These are phyloP conservation scores for Ceratobasidium sp. DNA, from an alignment of 1,284 basidiomycete genomes.

Conservation along the genomic window DNA sequence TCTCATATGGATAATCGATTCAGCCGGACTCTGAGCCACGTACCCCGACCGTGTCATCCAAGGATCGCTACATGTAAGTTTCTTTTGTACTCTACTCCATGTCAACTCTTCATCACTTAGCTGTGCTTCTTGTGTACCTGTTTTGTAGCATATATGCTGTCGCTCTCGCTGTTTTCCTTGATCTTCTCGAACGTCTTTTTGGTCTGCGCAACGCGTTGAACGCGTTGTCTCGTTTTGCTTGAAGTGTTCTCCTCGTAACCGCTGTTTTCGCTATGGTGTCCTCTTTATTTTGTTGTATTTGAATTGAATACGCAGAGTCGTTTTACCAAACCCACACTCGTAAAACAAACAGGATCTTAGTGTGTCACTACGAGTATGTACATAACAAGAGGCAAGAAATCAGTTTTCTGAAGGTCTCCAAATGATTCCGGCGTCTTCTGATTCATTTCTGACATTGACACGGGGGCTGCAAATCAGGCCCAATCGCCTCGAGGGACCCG, in stretches of 20 bases:
- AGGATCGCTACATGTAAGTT: neutral
- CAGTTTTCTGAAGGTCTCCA: too few relatives aligned
- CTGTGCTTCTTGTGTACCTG: neutral
- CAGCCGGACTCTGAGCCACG: neutral
- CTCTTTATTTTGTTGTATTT: too few relatives aligned
- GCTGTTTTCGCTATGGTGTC: too few relatives aligned
- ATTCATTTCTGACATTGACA: too few relatives aligned
- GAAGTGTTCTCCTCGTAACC: neutral
- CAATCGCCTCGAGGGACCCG: too few relatives aligned
- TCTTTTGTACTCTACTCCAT: neutral
- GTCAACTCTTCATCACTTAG: neutral
- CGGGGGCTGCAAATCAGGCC: too few relatives aligned
- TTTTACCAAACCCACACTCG: too few relatives aligned
- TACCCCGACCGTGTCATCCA: neutral
- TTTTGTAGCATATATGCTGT: constrained; percentile 23
- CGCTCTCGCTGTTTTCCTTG: neutral
- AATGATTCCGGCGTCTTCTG: too few relatives aligned
- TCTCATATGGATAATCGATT: neutral
- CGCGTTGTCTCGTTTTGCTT: neutral
- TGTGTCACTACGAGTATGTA: too few relatives aligned
- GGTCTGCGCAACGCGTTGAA: neutral
- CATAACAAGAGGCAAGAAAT: too few relatives aligned
- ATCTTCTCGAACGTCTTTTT: neutral
- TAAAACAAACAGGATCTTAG: too few relatives aligned
- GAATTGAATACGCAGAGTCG: too few relatives aligned